A percentile compares a stretch with the other conserved stretches of the same genome.
Conservation (phyloP, 2,329 filamentous ascomycete species). For the Phaeosphaeriaceae sp. region DNA sequence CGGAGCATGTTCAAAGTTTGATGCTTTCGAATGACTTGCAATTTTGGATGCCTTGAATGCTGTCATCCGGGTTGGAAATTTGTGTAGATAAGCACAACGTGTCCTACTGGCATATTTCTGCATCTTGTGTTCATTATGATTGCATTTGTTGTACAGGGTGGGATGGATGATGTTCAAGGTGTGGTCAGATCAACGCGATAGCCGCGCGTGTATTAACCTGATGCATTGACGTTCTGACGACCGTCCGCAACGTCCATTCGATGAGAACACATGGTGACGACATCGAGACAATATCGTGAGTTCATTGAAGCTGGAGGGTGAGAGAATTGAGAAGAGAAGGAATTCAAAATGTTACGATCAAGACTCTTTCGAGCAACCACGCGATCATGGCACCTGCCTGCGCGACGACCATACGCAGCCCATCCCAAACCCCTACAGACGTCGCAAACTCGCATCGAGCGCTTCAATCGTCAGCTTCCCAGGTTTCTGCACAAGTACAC, state of each 20-base stretch:
- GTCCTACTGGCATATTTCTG: background rate
- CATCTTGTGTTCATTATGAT: background rate
- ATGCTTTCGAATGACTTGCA: background rate
- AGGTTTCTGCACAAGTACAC: slow-evolving; percentile 73
- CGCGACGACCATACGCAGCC: slow-evolving; percentile 27
- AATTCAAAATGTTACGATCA: slow-evolving; percentile 16
- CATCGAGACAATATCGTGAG: background rate
- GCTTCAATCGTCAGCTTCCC: slow-evolving; percentile 58
- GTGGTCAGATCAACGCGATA: slow-evolving; percentile 4
- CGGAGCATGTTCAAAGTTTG: background rate
- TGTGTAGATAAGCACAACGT: background rate
- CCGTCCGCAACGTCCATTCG: background rate
- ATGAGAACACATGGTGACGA: background rate
- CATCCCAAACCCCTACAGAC: slow-evolving; percentile 18
- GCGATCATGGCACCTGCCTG: slow-evolving; percentile 3
- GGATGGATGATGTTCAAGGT: slow-evolving; percentile 19
- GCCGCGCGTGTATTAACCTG: slow-evolving; percentile 5
- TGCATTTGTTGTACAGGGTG: slow-evolving; percentile 3
- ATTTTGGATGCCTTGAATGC: background rate
- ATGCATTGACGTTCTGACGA: slow-evolving; percentile 12
- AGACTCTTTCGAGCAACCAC: slow-evolving; percentile 5
- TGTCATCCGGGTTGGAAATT: background rate
- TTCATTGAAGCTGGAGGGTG: slow-evolving; percentile 3
- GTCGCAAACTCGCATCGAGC: slow-evolving; percentile 41
- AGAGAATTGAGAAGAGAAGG: slow-evolving; percentile 7